Conservation (phyloP, 73 alveolate species). For the Paramecium pentaurelia region DNA sequence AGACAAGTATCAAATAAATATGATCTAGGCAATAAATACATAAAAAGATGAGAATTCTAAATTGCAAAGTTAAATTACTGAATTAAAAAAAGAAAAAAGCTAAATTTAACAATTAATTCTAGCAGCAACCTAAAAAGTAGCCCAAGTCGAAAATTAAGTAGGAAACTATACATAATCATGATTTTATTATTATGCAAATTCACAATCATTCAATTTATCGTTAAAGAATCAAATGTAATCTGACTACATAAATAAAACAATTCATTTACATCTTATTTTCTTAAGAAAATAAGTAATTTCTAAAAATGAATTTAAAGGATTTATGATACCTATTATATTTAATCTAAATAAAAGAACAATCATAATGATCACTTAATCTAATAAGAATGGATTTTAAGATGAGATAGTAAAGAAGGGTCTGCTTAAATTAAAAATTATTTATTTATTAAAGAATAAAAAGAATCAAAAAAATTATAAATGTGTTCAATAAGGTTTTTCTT, state of each 20-base stretch:
- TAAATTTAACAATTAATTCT: background rate
- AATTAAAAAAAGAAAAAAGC: conserved; percentile 36
- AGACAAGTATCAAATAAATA: background rate
- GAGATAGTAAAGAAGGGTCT: background rate
- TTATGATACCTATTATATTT: background rate
- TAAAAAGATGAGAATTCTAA: conserved; percentile 47
- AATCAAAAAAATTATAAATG: too few relatives aligned
- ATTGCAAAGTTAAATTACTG: conserved; percentile 15
- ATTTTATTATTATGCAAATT: background rate
- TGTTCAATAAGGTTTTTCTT: background rate
- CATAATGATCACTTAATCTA: background rate
- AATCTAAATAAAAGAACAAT: background rate
- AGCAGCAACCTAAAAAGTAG: conserved; percentile 39
- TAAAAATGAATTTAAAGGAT: too few relatives aligned
- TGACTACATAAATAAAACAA: background rate
- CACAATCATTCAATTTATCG: background rate
- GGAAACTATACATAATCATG: conserved; percentile 46
- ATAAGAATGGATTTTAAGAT: background rate
- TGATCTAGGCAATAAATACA: conserved; percentile 34
- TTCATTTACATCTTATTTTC: background rate
- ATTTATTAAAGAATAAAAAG: background rate
- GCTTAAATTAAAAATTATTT: background rate
- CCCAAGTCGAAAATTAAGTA: conserved; percentile 39
- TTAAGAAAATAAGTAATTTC: background rate
- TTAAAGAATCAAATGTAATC: background rate